Evolutionary conservation across 805 yeast species (phyloP).

Genomic region (Spathaspora hagerdaliae): DNA sequence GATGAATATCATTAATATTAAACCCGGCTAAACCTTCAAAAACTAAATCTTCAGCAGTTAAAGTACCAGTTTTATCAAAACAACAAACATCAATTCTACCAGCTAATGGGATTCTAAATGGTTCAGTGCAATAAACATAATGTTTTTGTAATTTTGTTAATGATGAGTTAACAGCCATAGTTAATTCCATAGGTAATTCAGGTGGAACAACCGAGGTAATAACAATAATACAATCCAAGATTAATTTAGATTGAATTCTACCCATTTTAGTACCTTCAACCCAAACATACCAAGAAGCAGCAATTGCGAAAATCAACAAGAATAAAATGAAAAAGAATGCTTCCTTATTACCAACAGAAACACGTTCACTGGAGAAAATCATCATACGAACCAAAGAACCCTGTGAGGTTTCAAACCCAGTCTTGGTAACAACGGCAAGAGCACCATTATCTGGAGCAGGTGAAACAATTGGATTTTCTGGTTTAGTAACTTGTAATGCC

Average conservation of each 20-base stretch:
- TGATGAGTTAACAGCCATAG: constrained; percentile 95
- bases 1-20: constrained; percentile 46
- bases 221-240: constrained; percentile 92
- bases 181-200: constrained; percentile 97
- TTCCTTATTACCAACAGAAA: constrained; percentile 92
- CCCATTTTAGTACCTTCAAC: constrained; percentile 95
- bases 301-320: constrained; percentile 84
- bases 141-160: constrained; percentile 81
- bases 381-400: constrained; percentile 96
- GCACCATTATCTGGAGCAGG: constrained; percentile 91
- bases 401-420: constrained; percentile 98
- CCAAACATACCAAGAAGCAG: constrained; percentile 98
- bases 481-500: constrained; percentile 83
- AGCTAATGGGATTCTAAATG: constrained; percentile 95
- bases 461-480: constrained; percentile 39
- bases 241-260: constrained; percentile 87
- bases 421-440: constrained; percentile 80
- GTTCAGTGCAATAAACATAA: constrained; percentile 95
- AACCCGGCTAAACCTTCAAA: constrained; percentile 96
- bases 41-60: constrained; percentile 93
- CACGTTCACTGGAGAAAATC: constrained; percentile 96
- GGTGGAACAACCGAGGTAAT: constrained; percentile 98
- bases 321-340: constrained; percentile 90
- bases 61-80: constrained; percentile 97
- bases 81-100: constrained; percentile 98